Percentiles rank a stretch among this genome's conserved stretches.
phyloP scores from a whole-genome alignment of 352 stramenopile genomes.

The Globisporangium nunn region DNA sequence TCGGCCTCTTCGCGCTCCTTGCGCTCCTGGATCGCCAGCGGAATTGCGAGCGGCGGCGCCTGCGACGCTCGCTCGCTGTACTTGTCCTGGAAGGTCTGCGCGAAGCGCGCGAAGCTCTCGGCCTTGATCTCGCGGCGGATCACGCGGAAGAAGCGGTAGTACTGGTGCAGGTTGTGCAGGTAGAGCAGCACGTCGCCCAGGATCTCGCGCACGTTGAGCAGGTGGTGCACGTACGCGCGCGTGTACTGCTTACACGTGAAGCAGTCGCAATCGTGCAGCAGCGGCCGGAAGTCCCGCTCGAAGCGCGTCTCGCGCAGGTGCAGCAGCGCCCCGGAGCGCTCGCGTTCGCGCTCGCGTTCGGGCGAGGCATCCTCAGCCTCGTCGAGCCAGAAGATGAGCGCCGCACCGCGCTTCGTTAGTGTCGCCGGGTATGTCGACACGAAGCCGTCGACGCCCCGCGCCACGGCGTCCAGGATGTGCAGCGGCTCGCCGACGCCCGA shows the following conservation, averaged over 20 bases:
- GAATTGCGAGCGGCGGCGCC: constrained; percentile 36
- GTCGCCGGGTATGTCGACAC: constrained; percentile 56
- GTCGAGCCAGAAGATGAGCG: constrained; percentile 58
- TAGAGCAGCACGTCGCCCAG: constrained; percentile 89
- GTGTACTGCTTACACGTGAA: constrained; percentile 56
- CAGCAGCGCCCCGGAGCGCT: constrained; percentile 39
- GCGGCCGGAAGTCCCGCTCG: constrained; percentile 49
- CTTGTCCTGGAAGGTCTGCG: constrained; percentile 27
- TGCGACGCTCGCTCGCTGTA: constrained; percentile 42
- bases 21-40: constrained; percentile 44
- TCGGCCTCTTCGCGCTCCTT: constrained; percentile 35
- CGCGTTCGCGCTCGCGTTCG: constrained; percentile 20
- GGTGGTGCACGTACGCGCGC: constrained; percentile 49
- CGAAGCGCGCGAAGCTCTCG: constrained; percentile 21
- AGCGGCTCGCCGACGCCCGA: constrained; percentile 63
- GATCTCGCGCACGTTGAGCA: constrained; percentile 91
- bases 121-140: not conserved
- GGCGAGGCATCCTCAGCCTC: constrained; percentile 22
- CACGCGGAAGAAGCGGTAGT: constrained; percentile 1
- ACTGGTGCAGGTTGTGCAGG: constrained; percentile 75
- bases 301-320: constrained; percentile 63
- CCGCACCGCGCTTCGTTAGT: constrained; percentile 38
- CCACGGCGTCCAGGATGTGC: constrained; percentile 44
- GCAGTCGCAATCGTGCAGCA: constrained; percentile 60
- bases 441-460: constrained; percentile 55